Base-by-base conservation (phyloP, 768 basidiomycete species). In the Boletus sp. region DNA sequence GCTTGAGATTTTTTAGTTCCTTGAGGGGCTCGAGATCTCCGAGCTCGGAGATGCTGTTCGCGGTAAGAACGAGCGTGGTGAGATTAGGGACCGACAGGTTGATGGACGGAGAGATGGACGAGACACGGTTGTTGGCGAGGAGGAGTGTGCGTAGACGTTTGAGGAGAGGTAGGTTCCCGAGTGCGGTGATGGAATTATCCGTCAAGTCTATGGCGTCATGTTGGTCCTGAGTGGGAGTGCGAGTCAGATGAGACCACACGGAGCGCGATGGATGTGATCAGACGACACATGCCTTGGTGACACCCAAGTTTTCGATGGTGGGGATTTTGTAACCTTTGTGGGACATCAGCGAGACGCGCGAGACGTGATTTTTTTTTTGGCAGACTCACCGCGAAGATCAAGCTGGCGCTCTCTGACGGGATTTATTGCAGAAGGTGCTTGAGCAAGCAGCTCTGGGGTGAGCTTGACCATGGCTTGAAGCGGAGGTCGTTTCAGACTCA, bases 221-320 rank as follows among this genome's bases (percentile, higher is more conserved):
- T 74, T 93, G 89, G 76, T 96, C 93, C 89, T 93, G 64, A 29
- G 23, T 45, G 23, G 3, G 21, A 13, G 38, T 47, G 50, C 53
- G 51, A 33, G 48, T 58, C 54, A 40, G 40, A 58, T 66, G 42
- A 65, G 64, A 47, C 38, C 32, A 53, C 46, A 43, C 48, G 53
- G 32, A 45, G 13, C 47, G 38, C 37, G 55, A 57, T 54, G 39
- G 47, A 34, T 39, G 21, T 50, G 64, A 65, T 54, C 55, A 44
- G 58, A 62, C 53, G 58, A 59, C 38, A 71, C 83, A 62, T 70
- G 85, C 90, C 79, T 79, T 86, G 71, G 93, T 92, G 59, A 94
- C 89, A 79, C 93, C 93, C 61, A 96, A 80, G 80, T 96, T 96
- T 86, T 96, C 93, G 69, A 96, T 96, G 52, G 89, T 83, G 50